A percentile compares a stretch with the other conserved stretches of the same genome.
Conservation (phyloP, 2,329 filamentous ascomycete genomes). For the Cylindrodendrum hubeiense region DNA sequence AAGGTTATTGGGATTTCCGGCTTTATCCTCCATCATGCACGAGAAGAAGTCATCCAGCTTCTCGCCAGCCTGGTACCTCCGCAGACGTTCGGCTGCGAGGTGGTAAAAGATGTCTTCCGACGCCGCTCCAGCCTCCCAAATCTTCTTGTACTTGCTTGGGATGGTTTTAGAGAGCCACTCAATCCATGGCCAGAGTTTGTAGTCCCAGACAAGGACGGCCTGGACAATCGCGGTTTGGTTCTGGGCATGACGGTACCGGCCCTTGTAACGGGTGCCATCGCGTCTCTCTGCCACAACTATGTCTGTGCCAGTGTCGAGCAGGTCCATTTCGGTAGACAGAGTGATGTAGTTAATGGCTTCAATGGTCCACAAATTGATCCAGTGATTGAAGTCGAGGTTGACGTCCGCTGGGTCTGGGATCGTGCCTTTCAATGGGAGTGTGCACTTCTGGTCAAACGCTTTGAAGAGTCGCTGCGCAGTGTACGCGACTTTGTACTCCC, state of each 20-base stretch:
- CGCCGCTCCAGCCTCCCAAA: conserved; percentile 42
- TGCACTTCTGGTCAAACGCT: conserved; percentile 57
- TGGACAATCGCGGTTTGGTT: conserved; percentile 63
- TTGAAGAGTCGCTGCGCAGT: conserved; percentile 59
- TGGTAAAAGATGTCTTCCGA: conserved; percentile 55
- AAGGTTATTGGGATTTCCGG: conserved; percentile 51
- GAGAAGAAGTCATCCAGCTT: conserved; percentile 70
- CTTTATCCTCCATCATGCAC: conserved; percentile 62
- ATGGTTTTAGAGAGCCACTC: conserved; percentile 61
- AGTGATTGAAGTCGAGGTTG: conserved; percentile 62
- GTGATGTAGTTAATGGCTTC: conserved; percentile 69
- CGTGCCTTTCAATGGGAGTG: conserved; percentile 43
- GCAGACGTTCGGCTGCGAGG: conserved; percentile 47
- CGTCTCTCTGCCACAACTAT: conserved; percentile 53
- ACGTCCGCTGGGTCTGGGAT: conserved; percentile 51
- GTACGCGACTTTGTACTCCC: conserved; percentile 67
- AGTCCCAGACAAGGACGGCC: conserved; percentile 62
- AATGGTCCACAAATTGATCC: conserved; percentile 65
- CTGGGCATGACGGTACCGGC: conserved; percentile 60
- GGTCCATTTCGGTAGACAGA: conserved; percentile 60
- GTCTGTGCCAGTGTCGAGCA: conserved; percentile 62
- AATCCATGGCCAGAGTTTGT: conserved; percentile 61
- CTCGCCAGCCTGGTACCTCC: conserved; percentile 53
- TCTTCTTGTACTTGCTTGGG: conserved; percentile 51
- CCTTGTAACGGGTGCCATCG: conserved; percentile 59